Base-by-base conservation (phyloP, 2,329 filamentous ascomycete species). In the Zelopaecilomyces penicillatus region DNA sequence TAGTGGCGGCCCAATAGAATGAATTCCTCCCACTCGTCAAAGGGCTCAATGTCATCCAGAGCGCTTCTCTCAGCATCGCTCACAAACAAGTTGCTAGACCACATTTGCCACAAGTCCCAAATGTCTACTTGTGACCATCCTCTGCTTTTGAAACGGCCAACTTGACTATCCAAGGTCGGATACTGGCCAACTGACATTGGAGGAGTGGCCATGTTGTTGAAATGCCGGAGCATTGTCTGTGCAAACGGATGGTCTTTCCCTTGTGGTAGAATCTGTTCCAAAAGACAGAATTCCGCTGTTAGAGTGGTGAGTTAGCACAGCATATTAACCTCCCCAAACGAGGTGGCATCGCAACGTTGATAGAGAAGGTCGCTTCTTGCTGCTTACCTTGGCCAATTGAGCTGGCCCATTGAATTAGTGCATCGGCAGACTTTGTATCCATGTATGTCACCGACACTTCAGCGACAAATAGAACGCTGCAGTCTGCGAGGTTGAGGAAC, bases 1-100 rank as follows among this genome's bases (percentile, higher is more conserved):
- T 95, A 95, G 63, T 96, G 90, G 31, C 82, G 81, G 2, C 78
- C 80, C 61, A 94, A 95, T 1, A 95, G 69, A 3, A 85, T 82
- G 58, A 96, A 89, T 57, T 96, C 91, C 63, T 97, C 91, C 88
- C 88, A 95, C 64, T 96, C 90, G 61, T 97, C 91, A 58, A 97
- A 96, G 1, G 84, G 80, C 57, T 96, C 91, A 11, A 89, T 64
- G 1, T 67, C 58, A 54, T 95, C 83, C 10, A 96, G 65, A 8
- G 66, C 66, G 32, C 60, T 67, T 50, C 87, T 76, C 49, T 87
- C 74, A 1, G 71, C 64, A 1, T 73, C 57, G 5, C 70, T 71
- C 19, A 95, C 65, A 60, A 90, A 90, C 3, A 67, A 58, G 10
- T 79, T 69, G 52, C 85, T 79, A 8, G 75, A 79, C 90, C 90